Percentiles rank a stretch among this genome's conserved stretches.
phyloP scores from a whole-genome alignment of 73 alveolate species.

The Paramecium octaurelia region DNA sequence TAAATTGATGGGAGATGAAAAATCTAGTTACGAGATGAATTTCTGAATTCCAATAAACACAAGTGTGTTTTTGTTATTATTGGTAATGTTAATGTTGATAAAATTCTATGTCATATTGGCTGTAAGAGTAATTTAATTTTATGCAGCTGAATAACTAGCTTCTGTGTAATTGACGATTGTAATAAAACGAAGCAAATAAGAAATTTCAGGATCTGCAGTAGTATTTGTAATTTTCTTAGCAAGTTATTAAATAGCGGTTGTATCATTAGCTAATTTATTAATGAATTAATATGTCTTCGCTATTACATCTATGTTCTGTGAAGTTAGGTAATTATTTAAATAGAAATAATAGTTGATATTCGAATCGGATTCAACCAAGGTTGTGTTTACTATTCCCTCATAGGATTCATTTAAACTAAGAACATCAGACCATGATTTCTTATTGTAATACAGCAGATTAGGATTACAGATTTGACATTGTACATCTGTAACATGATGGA shows the following conservation, averaged over 20 bases:
- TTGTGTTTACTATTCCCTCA: background rate
- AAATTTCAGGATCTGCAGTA: slow-evolving; percentile 44
- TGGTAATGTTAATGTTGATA: background rate
- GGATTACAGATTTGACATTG: background rate
- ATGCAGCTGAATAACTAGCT: background rate
- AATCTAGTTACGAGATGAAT: background rate
- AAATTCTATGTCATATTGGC: background rate
- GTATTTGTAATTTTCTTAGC: background rate
- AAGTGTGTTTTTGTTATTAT: background rate
- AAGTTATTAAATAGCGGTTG: background rate
- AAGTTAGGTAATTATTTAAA: background rate
- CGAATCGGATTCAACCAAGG: background rate
- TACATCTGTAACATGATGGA: background rate
- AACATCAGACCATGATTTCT: slow-evolving; percentile 18
- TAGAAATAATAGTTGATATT: background rate
- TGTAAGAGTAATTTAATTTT: background rate
- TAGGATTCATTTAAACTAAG: background rate
- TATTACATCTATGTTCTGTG: background rate
- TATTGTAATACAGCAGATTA: background rate
- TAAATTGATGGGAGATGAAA: slow-evolving; percentile 7
- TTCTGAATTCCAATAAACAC: slow-evolving; percentile 5
- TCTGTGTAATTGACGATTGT: background rate
- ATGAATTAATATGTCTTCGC: background rate
- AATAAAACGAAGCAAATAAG: background rate
- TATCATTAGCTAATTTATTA: background rate